Base-by-base conservation (phyloP, 1,284 basidiomycete species). In the Apiotrichum gracile region DNA sequence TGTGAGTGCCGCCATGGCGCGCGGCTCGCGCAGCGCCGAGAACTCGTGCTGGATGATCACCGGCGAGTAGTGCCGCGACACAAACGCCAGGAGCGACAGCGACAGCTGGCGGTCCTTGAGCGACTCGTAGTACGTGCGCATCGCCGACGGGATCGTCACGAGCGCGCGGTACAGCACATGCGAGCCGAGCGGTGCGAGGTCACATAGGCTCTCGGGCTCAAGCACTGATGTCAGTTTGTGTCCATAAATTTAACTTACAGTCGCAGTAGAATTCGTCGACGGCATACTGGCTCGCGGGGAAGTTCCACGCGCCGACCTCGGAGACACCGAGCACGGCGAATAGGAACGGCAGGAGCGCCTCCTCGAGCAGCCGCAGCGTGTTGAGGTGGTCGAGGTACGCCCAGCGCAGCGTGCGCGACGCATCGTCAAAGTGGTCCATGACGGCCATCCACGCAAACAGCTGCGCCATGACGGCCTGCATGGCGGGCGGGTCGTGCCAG, bases 371-470 rank as follows among this genome's bases (percentile, higher is more conserved):
- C 41, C 83, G 80, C 6, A 82, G 72, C 46, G 82, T 82, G 47
- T 89, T 84, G 29, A 98, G 78, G 65, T 97, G 91, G 49, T 88
- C 87, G 41, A 91, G 83, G 69, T 93, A 97, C 43, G 82, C 71
- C 65, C 69, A 72, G 41, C 74, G 65, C 6, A 76, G 58, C 0
- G 68, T 70, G 7, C 68, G 66, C 10, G 72, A 74, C 65, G 91
- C 87, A 68, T 88, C 83, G 31, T 80, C 78, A 73, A 98, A 97
- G 54, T 90, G 81, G 66, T 94, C 88, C 61, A 97, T 86, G 0
- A 87, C 68, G 5, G 91, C 77, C 82, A 97, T 88, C 94, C 94
- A 98, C 9, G 82, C 82, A 5, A 97, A 78, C n/a, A 97, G 76
- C 64, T 85, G 61, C 12, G 61, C 64, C 14, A 65, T 44, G 40